Evolutionary conservation across 176 grass and related monocot genomes (phyloP).

Genomic region (Alopecurus myosuroides): DNA sequence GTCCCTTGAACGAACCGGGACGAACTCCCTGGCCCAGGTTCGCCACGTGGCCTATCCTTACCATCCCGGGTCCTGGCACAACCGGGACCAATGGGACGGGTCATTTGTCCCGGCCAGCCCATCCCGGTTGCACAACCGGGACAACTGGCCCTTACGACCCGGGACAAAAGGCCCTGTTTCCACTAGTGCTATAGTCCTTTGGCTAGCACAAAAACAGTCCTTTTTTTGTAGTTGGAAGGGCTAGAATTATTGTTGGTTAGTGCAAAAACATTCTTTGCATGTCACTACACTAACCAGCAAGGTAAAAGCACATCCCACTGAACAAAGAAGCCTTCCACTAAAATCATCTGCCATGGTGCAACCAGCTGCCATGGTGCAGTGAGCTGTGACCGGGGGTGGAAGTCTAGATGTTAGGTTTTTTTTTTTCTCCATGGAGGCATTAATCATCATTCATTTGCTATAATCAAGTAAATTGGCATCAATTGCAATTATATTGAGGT

Average conservation of each 20-base stretch:
- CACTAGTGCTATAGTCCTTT: neutral
- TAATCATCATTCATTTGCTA: constrained; percentile 5
- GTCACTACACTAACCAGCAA: neutral
- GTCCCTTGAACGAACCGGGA: no score
- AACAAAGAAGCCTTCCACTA: no score
- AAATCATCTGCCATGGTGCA: neutral
- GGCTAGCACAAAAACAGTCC: neutral
- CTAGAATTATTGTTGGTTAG: neutral
- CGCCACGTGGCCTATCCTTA: no score
- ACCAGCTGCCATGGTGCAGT: neutral
- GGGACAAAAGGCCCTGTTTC: no score
- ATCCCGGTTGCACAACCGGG: no score
- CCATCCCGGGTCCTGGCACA: no score
- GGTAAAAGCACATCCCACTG: no score
- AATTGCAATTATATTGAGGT: constrained; percentile 23
- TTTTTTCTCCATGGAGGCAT: constrained; percentile 22
- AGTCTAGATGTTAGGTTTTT: constrained; percentile 29
- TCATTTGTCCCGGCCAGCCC: no score
- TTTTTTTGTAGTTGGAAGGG: neutral
- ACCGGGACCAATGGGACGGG: no score
- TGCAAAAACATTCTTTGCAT: neutral
- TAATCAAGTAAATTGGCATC: constrained; percentile 8
- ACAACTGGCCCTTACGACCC: no score
- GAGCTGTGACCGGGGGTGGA: constrained; percentile 6
- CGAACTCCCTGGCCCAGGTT: no score